Evolutionary conservation across 1,284 basidiomycete genomes (phyloP).

Genomic region (Somion occarium): DNA sequence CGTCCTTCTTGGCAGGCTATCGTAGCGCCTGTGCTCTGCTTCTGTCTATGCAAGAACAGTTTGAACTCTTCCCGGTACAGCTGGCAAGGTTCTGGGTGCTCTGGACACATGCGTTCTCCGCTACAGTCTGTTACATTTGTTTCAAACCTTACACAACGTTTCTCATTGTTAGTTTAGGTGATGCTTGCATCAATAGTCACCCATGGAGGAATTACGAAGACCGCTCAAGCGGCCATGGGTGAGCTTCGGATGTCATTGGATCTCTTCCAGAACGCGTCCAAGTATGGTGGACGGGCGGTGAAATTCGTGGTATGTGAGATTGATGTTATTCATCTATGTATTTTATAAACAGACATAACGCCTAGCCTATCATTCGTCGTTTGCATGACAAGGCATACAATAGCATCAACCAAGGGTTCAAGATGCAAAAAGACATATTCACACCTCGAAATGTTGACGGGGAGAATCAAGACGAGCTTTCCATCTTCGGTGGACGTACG

Average conservation of each 20-base stretch:
- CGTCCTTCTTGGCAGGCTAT: conserved; percentile 66
- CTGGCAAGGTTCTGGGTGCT: conserved; percentile 44
- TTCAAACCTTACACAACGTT: neutral
- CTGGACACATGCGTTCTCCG: conserved; percentile 61
- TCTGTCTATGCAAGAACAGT: conserved; percentile 39
- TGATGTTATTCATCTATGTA: conserved; percentile 7
- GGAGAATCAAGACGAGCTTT: conserved; percentile 56
- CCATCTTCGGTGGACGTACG: conserved; percentile 68
- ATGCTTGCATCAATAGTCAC: conserved; percentile 69
- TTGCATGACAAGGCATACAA: conserved; percentile 57
- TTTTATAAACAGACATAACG: neutral
- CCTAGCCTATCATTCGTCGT: conserved; percentile 56
- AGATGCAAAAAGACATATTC: conserved; percentile 48
- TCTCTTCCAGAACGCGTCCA: conserved; percentile 56
- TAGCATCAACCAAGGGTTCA: conserved; percentile 42
- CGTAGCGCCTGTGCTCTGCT: conserved; percentile 62
- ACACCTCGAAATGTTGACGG: conserved; percentile 34
- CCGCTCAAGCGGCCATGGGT: conserved; percentile 58
- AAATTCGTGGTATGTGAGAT: conserved; percentile 54
- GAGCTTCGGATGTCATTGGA: conserved; percentile 56
- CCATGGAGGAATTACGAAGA: conserved; percentile 57
- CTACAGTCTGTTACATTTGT: conserved; percentile 41
- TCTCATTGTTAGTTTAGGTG: conserved; percentile 36
- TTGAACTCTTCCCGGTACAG: conserved; percentile 36
- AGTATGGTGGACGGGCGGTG: conserved; percentile 54